phyloP scores from a whole-genome alignment of 306 rosid genomes.

The Betula pendula region DNA sequence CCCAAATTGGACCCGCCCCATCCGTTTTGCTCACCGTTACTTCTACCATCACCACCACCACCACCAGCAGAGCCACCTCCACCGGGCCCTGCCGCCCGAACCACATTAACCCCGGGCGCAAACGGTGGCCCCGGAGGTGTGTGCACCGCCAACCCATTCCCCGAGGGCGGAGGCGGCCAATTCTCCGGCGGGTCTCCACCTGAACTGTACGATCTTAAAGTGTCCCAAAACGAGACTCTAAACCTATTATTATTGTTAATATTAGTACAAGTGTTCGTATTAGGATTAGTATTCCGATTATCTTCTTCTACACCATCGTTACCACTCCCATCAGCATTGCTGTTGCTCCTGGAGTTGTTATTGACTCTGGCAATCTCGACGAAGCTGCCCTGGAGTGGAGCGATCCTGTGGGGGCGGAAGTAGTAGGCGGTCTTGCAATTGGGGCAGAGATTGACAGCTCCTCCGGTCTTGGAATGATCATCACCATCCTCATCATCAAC shows the following conservation, averaged over 20 bases:
- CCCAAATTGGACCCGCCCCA: slow-evolving; percentile 98
- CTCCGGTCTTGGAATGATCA: slow-evolving; percentile 18
- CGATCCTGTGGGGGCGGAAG: slow-evolving; percentile 61
- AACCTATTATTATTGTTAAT: slow-evolving; percentile 38
- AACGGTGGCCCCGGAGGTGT: slow-evolving; percentile 93
- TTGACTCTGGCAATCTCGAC: slow-evolving; percentile 76
- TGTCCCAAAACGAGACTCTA: slow-evolving; percentile 60
- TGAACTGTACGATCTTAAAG: slow-evolving; percentile 44
- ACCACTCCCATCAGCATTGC: slow-evolving; percentile 17
- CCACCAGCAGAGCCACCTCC: slow-evolving; percentile 31
- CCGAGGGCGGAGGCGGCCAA: slow-evolving; percentile 60
- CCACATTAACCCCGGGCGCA: slow-evolving; percentile 67
- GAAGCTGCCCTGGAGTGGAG: slow-evolving; percentile 85
- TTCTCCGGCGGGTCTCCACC: slow-evolving; percentile 73
- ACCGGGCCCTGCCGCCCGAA: slow-evolving; percentile 59
- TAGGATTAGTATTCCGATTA: slow-evolving; percentile 21
- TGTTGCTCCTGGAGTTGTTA: slow-evolving; percentile 22
- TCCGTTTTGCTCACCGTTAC: slow-evolving; percentile 47
- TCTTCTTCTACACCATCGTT: slow-evolving; percentile 33
- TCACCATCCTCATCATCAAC: slow-evolving; percentile 23
- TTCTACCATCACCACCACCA: slow-evolving; percentile 42
- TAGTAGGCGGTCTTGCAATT: slow-evolving; percentile 82
- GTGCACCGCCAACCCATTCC: slow-evolving; percentile 83
- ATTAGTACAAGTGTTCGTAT: slow-evolving; percentile 8
- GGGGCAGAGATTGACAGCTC: slow-evolving; percentile 79